Evolutionary conservation across 305 asterid genomes (phyloP).

Genomic region (Fraxinus sp.): DNA sequence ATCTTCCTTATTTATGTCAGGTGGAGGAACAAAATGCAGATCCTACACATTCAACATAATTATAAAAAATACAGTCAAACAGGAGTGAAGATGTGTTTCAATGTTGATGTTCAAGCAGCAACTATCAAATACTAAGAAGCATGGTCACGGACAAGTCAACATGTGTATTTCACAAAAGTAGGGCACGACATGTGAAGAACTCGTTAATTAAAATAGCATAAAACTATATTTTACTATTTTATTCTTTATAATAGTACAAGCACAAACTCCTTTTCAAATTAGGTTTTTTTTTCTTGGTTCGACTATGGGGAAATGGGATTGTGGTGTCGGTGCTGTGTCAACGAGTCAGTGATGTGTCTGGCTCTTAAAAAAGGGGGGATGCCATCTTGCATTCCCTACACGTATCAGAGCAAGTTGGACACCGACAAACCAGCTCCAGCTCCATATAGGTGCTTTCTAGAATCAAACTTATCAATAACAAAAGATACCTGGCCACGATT

Average conservation of each 20-base stretch:
- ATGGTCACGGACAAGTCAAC: background rate
- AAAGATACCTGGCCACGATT: conserved; percentile 61
- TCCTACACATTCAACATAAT: conserved; percentile 41
- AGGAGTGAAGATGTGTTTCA: conserved; percentile 1
- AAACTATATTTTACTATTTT: background rate
- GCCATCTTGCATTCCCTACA: background rate
- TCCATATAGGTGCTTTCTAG: background rate
- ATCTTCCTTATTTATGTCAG: conserved; percentile 79
- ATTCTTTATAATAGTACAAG: background rate
- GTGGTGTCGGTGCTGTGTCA: background rate
- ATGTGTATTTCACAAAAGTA: background rate
- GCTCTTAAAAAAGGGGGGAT: background rate
- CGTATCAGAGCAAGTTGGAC: background rate
- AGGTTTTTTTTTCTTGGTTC: background rate
- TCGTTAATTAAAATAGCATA: background rate
- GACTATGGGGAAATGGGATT: background rate
- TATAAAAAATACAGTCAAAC: background rate
- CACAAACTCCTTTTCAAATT: background rate
- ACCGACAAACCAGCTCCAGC: too few relatives aligned
- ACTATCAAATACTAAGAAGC: background rate
- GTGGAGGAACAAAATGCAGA: conserved; percentile 61
- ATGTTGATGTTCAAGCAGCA: conserved; percentile 8
- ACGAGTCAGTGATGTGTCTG: background rate
- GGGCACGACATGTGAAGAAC: background rate
- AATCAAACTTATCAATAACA: background rate